These are phyloP conservation scores for Termitomyces sp. DNA, from an alignment of 768 basidiomycete species.

Conservation along the genomic window DNA sequence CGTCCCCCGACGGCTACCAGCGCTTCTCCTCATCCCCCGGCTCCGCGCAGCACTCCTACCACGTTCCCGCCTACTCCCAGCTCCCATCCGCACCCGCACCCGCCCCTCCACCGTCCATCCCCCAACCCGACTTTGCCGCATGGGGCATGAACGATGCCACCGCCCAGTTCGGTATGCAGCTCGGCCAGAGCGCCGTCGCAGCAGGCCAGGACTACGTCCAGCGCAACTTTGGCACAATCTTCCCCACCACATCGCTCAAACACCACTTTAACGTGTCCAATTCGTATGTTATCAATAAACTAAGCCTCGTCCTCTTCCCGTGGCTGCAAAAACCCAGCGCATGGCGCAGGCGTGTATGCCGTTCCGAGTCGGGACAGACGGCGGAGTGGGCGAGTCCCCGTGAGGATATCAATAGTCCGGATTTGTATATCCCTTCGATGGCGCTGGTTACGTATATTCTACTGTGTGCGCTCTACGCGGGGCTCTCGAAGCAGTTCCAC, in stretches of 20 bases:
- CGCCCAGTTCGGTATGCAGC: slow-evolving; percentile 93
- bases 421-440: slow-evolving; percentile 98
- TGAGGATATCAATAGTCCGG: slow-evolving; percentile 94
- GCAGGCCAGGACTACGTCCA: slow-evolving; percentile 96
- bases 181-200: slow-evolving; percentile 86
- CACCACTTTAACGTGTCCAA: slow-evolving; percentile 87
- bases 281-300: slow-evolving; percentile 88
- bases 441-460: slow-evolving; percentile 95
- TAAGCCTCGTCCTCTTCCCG: slow-evolving; percentile 87
- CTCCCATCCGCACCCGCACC: slow-evolving; percentile 14
- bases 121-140: slow-evolving; percentile 51
- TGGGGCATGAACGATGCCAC: slow-evolving; percentile 93
- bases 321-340: slow-evolving; percentile 92
- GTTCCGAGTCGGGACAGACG: slow-evolving; percentile 61
- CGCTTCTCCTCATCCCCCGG: slow-evolving; percentile 64
- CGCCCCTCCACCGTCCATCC: slow-evolving; percentile 20
- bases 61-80: slow-evolving; percentile 39
- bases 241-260: slow-evolving; percentile 14
- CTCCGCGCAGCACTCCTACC: slow-evolving; percentile 31
- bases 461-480: slow-evolving; percentile 79
- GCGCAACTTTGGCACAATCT: slow-evolving; percentile 50
- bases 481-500: slow-evolving; percentile 79
- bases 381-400: slow-evolving; percentile 82
- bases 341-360: slow-evolving; percentile 47
- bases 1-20: slow-evolving; percentile 72